Conservation (phyloP, 345 rosid species). For the Kernera saxatilis region DNA sequence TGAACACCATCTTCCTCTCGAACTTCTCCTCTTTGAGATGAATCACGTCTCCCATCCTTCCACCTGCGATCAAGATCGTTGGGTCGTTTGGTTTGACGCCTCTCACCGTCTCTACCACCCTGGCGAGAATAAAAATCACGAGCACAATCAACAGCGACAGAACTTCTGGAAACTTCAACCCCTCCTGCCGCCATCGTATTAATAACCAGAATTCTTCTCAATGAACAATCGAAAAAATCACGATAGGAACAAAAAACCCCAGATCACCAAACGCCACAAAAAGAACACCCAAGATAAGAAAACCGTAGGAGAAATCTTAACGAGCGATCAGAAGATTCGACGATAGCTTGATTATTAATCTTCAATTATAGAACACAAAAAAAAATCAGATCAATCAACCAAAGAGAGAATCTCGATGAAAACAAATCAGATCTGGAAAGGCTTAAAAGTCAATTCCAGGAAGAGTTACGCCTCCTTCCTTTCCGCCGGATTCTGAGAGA, state of each 20-base stretch:
- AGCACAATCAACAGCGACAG: constrained; percentile 29
- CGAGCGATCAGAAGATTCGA: background rate
- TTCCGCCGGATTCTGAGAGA: constrained; percentile 32
- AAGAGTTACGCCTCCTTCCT: constrained; percentile 12
- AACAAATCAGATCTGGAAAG: constrained; percentile 19
- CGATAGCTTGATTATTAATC: background rate
- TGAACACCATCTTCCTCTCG: constrained; percentile 30
- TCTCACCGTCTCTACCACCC: constrained; percentile 22
- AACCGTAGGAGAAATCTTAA: constrained; percentile 7
- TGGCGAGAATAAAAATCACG: constrained; percentile 26
- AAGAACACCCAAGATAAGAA: background rate
- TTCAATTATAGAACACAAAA: background rate
- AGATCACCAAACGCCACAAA: constrained; percentile 1
- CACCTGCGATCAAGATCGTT: constrained; percentile 9
- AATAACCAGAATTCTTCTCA: constrained; percentile 53
- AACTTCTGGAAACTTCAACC: constrained; percentile 42
- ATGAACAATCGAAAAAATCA: constrained; percentile 30
- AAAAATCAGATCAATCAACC: constrained; percentile 4
- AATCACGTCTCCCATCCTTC: constrained; percentile 15
- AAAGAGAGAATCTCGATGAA: constrained; percentile 12
- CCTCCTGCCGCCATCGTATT: constrained; percentile 79
- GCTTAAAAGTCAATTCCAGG: constrained; percentile 24
- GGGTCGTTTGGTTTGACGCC: constrained; percentile 21
- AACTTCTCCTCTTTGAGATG: constrained; percentile 64
- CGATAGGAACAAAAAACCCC: background rate